These are phyloP conservation scores for Nakazawaea laoshanensis DNA, from an alignment of 805 yeast genomes.

Conservation along the genomic window DNA sequence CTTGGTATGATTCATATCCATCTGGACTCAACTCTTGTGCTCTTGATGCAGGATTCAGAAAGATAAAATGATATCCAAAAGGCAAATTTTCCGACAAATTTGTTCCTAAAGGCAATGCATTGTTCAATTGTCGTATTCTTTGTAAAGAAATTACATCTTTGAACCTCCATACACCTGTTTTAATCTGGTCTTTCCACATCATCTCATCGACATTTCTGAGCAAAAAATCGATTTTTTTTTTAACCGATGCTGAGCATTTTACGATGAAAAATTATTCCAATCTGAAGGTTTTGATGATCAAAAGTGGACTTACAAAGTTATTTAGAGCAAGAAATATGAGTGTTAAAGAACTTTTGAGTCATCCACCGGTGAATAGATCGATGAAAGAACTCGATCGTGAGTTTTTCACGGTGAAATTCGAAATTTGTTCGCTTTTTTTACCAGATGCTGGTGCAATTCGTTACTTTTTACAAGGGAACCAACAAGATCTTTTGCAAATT, in stretches of 20 bases:
- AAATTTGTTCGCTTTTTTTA: conserved; percentile 60
- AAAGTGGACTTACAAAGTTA: too few relatives aligned
- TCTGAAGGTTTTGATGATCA: too few relatives aligned
- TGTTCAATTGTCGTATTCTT: conserved; percentile 2
- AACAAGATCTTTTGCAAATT: conserved; percentile 56
- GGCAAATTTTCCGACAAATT: conserved; percentile 16
- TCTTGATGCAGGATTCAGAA: conserved; percentile 48
- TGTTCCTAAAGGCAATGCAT: conserved; percentile 1
- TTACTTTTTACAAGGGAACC: conserved; percentile 42
- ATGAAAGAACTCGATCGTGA: conserved; percentile 62
- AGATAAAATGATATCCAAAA: conserved; percentile 59
- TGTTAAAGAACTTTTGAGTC: conserved; percentile 4
- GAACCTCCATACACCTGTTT: conserved; percentile 1
- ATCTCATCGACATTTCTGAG: conserved; percentile 1
- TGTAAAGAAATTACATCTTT: conserved; percentile 1
- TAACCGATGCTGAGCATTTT: too few relatives aligned
- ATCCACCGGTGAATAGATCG: conserved; percentile 63
- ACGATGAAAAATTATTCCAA: neutral
- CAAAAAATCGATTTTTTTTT: conserved; percentile 1
- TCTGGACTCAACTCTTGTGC: conserved; percentile 49
- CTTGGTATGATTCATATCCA: conserved; percentile 76
- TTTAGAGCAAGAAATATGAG: neutral
- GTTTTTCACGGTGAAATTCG: conserved; percentile 49
- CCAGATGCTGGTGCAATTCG: conserved; percentile 60
- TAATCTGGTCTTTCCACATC: conserved; percentile 6